Evolutionary conservation across 768 basidiomycete species (phyloP), one percentile per base, ranked within the genome.

Genomic region (Leucocoprinus sp.): DNA sequence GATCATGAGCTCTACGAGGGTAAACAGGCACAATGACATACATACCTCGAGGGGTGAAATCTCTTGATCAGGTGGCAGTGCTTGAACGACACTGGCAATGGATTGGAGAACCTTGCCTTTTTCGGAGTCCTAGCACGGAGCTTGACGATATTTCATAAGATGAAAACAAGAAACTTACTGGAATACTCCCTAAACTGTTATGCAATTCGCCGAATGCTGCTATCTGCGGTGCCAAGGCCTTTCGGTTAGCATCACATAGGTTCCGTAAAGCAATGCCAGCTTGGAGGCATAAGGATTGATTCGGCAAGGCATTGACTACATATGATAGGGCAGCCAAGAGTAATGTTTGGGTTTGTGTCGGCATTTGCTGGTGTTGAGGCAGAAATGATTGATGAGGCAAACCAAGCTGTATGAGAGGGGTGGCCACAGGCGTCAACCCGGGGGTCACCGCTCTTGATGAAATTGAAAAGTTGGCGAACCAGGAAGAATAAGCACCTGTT

Each of bases 71-170:
- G 89, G 81, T 0, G 88, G 83, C 39, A 97, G 63, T 0, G 93
- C 93, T 55, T 96, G 89, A 24, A 96, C 86, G 2, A 97, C 90
- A 51, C 92, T 95, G 1, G 90, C 81, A 42, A 97, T 93, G 0
- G 86, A 89, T 58, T 96, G 87, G 36, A 96, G 67, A 1, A 96
- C 88, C 63, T 93, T 96, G 53, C 80, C 77, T 64, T 86, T 87
- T 62, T 95, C 92, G 17, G 82, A 78, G 54, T 89, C 86, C 82
- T 87, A 28, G 39, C 14, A 23, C 18, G 31, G 11, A 31, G 11
- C 44, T 18, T 37, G 26, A 22, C 17, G 8, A 4, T 3, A 35
- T 31, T 23, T 4, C 6, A 12, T n/a, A 31, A 29, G 27, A 24
- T 14, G 31, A 19, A 18, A 39, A n/a, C 18, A 18, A 19, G 18